Evolutionary conservation across 1,139 yeast genomes (phyloP).

Genomic region (Yamadazyma atmosphaerica): DNA sequence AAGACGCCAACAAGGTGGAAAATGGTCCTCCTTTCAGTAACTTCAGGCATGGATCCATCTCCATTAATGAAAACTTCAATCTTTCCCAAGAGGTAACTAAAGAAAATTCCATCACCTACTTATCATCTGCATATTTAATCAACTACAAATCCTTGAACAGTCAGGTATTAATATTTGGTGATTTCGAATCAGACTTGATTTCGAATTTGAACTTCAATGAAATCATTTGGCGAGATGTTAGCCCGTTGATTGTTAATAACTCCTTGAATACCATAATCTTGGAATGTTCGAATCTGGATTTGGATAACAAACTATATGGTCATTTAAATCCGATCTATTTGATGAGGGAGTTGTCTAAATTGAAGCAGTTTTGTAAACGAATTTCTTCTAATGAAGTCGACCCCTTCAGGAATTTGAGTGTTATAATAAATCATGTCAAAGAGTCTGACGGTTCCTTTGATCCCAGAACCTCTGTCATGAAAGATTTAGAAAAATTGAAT

Average conservation of each 20-base stretch:
- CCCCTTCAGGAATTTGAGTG: slow-evolving; percentile 32
- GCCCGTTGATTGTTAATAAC: slow-evolving; percentile 40
- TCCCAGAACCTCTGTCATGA: slow-evolving; percentile 54
- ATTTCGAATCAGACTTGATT: slow-evolving; percentile 67
- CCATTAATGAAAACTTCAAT: slow-evolving; percentile 14
- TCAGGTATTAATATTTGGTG: slow-evolving; percentile 71
- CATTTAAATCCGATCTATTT: slow-evolving; percentile 73
- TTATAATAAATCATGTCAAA: slow-evolving; percentile 74
- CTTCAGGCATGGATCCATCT: slow-evolving; percentile 12
- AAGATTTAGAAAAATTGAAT: slow-evolving; percentile 47
- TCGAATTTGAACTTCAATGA: slow-evolving; percentile 45
- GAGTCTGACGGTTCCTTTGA: slow-evolving; percentile 45
- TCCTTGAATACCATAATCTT: slow-evolving; percentile 57
- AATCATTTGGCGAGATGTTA: slow-evolving; percentile 57
- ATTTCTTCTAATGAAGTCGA: background rate
- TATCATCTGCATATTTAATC: slow-evolving; percentile 54
- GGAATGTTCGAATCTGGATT: slow-evolving; percentile 67
- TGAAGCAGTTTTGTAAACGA: slow-evolving; percentile 25
- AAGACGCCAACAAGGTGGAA: background rate
- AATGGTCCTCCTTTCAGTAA: background rate
- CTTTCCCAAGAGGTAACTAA: slow-evolving; percentile 7
- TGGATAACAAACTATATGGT: slow-evolving; percentile 60
- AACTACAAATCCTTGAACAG: slow-evolving; percentile 29
- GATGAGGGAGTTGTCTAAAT: slow-evolving; percentile 49
- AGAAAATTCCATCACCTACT: slow-evolving; percentile 20